Base-by-base conservation (phyloP, 768 basidiomycete genomes). In the Boletellus emodensis region DNA sequence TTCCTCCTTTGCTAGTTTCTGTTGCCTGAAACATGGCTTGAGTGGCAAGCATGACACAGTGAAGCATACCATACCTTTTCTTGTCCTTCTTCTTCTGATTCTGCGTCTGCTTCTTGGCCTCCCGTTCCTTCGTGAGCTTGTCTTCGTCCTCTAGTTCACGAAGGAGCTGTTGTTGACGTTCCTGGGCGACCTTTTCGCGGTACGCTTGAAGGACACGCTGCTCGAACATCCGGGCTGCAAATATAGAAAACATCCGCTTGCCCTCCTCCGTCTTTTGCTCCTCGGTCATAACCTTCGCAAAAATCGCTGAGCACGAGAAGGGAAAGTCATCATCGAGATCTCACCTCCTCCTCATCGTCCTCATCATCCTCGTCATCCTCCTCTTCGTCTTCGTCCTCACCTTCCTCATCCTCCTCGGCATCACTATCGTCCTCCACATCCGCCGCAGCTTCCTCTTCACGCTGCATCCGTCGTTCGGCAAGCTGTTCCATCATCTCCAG, bases 401-500 rank as follows among this genome's bases (percentile, higher is more conserved):
- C 82, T 1, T 75, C 81, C 0, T 74, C 80, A 0, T 81, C 83
- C 1, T 82, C 83, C 0, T 79, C 80, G 1, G 81, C 79, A 3
- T 80, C 82, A 6, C 81, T 80, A 33, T 80, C 82, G 18, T 78
- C 79, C 24, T 82, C 85, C 0, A 79, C 80, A 33, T 81, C 83
- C 0, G 80, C 76, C 15, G 75, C 78, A 30, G 74, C 78, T 63
- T 79, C 76, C 59, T 94, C 88, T 64, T 97, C 94, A 4, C 94
- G 81, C 59, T 90, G 86, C 81, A 95, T 91, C 40, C 95, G 81
- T 44, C 92, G 81, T 63, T 96, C 93, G 0, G 95, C 94, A 17
- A 99, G 80, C 70, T 95, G 93, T 68, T 98, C 96, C 96, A 99
- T 99, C 96, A 99, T 99, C 75, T 99, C 96, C 61, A 99, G 74